Base-by-base conservation (phyloP, 1,139 yeast genomes). In the Spencermartinsiella ligniputridi region DNA sequence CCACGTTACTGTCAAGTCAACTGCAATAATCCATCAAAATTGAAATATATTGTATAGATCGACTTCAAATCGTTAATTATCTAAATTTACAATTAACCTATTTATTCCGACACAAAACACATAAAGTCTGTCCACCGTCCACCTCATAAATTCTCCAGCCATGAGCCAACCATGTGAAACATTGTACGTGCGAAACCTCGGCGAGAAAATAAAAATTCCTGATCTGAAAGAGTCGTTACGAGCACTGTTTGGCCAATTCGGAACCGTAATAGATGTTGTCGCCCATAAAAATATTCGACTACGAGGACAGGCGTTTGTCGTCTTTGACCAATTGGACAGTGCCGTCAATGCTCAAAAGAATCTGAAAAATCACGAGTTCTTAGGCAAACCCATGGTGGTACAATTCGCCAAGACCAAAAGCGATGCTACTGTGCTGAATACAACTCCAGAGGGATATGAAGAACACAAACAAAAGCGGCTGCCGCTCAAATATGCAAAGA, bases 231-330 rank as follows among this genome's bases (percentile, higher is more conserved):
- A 58, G 1, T 70, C 68, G 12, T 69, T 87, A 4, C 51, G 53
- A 3, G 57, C 62, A 2, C 50, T 71, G 2, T 81, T 82, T 39
- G 57, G 61, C 2, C 59, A 69, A 13, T 78, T 70, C 59, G 83
- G 86, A 0, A 60, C 66, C 0, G 69, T 84, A 1, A 52, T 73
- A 11, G 78, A 76, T 35, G 66, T 88, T 5, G 71, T 78, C 1
- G 79, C 89, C 1, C 81, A 79, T 50, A 74, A 74, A 51, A 82
- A 80, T 55, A 57, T 85, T 21, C 74, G 72, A 47, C 72, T 85
- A 75, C 73, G 81, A 46, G 96, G 96, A 2, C 97, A 89, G 63
- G 96, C 96, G 1, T 92, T 89, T 63, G 72, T 92, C 4, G 82
- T 90, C 0, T 81, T 80, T 51, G 71, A 67, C 2, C 60, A 64